Base-by-base conservation (phyloP, 768 basidiomycete species). In the Clitopilus passeckerianus region DNA sequence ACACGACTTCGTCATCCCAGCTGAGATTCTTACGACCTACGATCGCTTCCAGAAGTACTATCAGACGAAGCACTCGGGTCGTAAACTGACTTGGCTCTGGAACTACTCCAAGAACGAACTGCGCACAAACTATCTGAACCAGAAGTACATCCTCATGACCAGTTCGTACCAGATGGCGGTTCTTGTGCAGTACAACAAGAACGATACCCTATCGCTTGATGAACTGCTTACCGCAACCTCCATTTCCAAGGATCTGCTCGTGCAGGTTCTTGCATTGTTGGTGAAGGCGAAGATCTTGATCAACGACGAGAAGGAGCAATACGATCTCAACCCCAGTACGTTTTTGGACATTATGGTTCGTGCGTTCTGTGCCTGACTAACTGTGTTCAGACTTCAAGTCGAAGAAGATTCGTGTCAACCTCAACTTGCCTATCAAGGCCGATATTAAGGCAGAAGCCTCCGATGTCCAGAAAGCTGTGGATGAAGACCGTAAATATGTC, bases 121-220 rank as follows among this genome's bases (percentile, higher is more conserved):
- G 44, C 87, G 93, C 60, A 95, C 96, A 61, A 95, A 91, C 71
- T 95, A 97, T 74, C 80, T 93, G 57, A 90, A 89, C 69, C 93
- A 94, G 72, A 98, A 96, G 77, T 98, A 98, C 77, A 95, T 97
- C 65, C 76, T 98, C 69, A 93, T 95, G 89, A 95, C 93, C 59
- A 95, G 92, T 68, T 86, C 94, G 35, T 98, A 93, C 74, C 97
- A 99, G 76, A 95, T 94, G 86, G 91, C 93, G n/a, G 91, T 99
- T 54, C 77, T 98, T 37, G 70, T 95, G 66, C 95, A 96, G 71
- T 99, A 94, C 77, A 99, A 99, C 77, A 84, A 87, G 65, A 87
- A 90, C 66, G 95, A 98, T 68, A 91, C 90, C 23, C 76, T 98
- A 63, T 89, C 89, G 41, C 76, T 91, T 61, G 86, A 89, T 53